Evolutionary conservation across 176 grass and related monocot species (phyloP), one percentile per base, ranked within the genome.

Genomic region (Pharus latifolius): DNA sequence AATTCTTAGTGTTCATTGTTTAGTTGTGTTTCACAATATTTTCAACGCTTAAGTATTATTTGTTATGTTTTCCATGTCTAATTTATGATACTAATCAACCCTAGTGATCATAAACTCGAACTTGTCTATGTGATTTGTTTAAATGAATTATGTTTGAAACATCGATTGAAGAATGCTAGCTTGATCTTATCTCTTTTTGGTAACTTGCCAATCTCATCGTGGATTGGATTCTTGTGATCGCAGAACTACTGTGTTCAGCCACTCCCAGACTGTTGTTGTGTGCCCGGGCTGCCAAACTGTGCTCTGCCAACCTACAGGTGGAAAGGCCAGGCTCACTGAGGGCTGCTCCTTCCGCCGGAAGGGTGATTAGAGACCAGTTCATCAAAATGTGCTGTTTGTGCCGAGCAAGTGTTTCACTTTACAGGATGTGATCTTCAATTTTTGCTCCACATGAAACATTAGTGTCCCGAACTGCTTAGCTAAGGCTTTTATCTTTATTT

Each of bases 311-410:
- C 78, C 87, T 0, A 90, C 87, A n/a, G 87, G 87, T 56, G 87
- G 87, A 27, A 85, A 85, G 67, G 87, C 87, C 2, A 84, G 87
- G 42, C 87, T 90, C 56, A 90, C 87, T 0, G 87, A 90, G 67
- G 87, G 87, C 40, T 90, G 87, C 74, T 90, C 87, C 31, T 90
- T 90, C 87, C 87, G 87, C 47, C 83, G 78, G 56, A 90, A 90
- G 87, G 69, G 67, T 1, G 87, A 90, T 48, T 90, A 69, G 72
- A 56, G 57, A 5, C 2, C 8, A n/a, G 29, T 23, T 40, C 12
- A 25, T 31, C 6, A 27, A 20, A 38, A 70, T 23, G 16, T 12
- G 2, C 20, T 48, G 20, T 37, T 65, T 57, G n/a, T 50, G 45
- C 32, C 29, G 12, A 60, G 24, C 30, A 24, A 49, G 53, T 67